Conservation (phyloP, 2,329 filamentous ascomycete species). For the Pyricularia sp. region DNA sequence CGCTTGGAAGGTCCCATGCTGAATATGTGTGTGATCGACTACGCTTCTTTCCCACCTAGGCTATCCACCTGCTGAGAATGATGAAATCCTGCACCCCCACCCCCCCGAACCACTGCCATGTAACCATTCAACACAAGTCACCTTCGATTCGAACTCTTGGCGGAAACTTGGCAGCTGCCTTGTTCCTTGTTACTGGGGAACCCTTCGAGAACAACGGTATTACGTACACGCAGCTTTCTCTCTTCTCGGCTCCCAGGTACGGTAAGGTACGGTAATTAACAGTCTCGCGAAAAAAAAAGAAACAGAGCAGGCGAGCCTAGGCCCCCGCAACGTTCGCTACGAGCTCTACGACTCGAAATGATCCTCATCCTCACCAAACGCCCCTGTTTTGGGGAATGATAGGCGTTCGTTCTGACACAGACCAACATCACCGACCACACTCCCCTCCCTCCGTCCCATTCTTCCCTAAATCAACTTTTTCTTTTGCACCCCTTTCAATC, state of each 20-base stretch:
- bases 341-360: not conserved
- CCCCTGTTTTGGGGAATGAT: not conserved
- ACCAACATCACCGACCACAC: no score
- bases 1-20: not conserved
- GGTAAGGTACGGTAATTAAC: no score
- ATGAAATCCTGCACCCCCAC: no score
- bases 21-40: not conserved
- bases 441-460: no score
- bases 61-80: not conserved
- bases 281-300: no score
- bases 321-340: no score
- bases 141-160: not conserved
- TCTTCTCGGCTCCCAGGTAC: no score
- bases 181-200: not conserved
- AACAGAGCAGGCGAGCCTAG: no score
- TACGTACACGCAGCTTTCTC: no score
- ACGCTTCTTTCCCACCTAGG: not conserved
- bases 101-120: no score
- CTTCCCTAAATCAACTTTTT: not conserved
- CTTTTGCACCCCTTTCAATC: not conserved
- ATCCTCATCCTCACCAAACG: not conserved
- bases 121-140: not conserved
- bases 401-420: not conserved
- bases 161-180: not conserved
- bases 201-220: no score